Conservation (phyloP, 2,329 filamentous ascomycete genomes). For the Neofusicoccum cordaticola region DNA sequence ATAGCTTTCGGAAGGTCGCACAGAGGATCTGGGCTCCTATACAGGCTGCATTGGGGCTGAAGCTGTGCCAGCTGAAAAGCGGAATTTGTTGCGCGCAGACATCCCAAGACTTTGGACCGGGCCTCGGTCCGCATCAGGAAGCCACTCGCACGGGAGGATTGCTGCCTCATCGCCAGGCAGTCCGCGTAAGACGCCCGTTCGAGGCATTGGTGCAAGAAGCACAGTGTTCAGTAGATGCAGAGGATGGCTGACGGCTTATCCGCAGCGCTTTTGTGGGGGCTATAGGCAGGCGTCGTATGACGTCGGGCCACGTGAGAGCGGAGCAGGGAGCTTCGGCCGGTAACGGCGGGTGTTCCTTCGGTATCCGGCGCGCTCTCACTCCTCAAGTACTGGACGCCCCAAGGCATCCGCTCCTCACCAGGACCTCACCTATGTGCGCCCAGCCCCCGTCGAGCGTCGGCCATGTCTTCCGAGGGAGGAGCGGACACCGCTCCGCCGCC, state of each 20-base stretch:
- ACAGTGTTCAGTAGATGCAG: too few species aligned
- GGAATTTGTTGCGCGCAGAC: neutral
- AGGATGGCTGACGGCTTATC: too few species aligned
- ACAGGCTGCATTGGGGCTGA: neutral
- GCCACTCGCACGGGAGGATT: neutral
- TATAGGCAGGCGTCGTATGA: neutral
- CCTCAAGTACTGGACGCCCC: neutral
- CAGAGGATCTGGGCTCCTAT: neutral
- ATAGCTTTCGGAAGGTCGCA: neutral
- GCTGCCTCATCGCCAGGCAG: neutral
- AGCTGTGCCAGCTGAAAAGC: neutral
- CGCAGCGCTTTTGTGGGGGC: too few species aligned
- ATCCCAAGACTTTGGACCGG: neutral
- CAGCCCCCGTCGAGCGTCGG: neutral
- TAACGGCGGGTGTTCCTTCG: neutral
- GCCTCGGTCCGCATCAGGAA: neutral
- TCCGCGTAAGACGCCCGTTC: too few species aligned
- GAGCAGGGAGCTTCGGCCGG: neutral
- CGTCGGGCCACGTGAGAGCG: slow-evolving; percentile 5
- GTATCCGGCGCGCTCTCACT: neutral
- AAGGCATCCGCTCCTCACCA: neutral
- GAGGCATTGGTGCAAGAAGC: too few species aligned
- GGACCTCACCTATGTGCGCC: neutral
- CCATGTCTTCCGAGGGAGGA: slow-evolving; percentile 5
- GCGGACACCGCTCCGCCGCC: neutral